A percentile compares a stretch with the other conserved stretches of the same genome.
These are phyloP conservation scores for Calonectria honghensis DNA, from an alignment of 2,329 filamentous ascomycete species.

Conservation along the genomic window DNA sequence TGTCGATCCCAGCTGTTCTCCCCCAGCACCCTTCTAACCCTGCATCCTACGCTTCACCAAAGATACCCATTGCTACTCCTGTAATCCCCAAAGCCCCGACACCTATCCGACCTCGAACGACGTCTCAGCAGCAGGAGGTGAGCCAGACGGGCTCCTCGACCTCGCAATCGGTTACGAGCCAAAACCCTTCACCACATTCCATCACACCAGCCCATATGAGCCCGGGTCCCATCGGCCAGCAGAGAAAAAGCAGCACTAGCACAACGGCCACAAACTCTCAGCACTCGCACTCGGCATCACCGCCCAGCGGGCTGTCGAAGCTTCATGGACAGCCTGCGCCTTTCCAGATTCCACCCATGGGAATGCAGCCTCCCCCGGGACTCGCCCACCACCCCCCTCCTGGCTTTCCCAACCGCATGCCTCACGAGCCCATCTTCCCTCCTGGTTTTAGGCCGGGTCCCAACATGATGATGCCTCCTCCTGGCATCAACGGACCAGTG, in stretches of 20 bases:
- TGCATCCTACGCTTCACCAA: conserved; percentile 83
- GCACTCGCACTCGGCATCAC: conserved; percentile 72
- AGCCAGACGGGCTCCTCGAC: conserved; percentile 81
- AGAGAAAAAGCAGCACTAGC: conserved; percentile 77
- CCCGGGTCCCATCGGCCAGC: conserved; percentile 77
- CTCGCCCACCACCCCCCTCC: conserved; percentile 62
- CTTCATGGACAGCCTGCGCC: conserved; percentile 66
- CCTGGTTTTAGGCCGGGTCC: conserved; percentile 67
- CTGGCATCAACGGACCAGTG: conserved; percentile 67
- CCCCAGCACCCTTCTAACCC: conserved; percentile 77
- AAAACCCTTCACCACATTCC: conserved; percentile 76
- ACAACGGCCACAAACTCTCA: conserved; percentile 55
- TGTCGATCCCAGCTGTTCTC: conserved; percentile 68
- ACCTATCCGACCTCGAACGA: conserved; percentile 83
- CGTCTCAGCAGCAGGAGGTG: conserved; percentile 87
- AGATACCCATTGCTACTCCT: conserved; percentile 86
- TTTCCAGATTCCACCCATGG: conserved; percentile 73
- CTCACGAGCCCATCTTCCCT: conserved; percentile 70
- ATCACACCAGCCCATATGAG: conserved; percentile 79
- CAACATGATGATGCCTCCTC: conserved; percentile 69
- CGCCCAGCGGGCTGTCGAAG: conserved; percentile 64
- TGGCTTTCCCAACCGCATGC: conserved; percentile 75
- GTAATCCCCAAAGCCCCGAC: conserved; percentile 88
- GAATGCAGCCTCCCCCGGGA: conserved; percentile 69
- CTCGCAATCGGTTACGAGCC: conserved; percentile 76